Evolutionary conservation across 257 asterid genomes (phyloP), one percentile per base, ranked within the genome.

Genomic region (Marsdenia floribunda): DNA sequence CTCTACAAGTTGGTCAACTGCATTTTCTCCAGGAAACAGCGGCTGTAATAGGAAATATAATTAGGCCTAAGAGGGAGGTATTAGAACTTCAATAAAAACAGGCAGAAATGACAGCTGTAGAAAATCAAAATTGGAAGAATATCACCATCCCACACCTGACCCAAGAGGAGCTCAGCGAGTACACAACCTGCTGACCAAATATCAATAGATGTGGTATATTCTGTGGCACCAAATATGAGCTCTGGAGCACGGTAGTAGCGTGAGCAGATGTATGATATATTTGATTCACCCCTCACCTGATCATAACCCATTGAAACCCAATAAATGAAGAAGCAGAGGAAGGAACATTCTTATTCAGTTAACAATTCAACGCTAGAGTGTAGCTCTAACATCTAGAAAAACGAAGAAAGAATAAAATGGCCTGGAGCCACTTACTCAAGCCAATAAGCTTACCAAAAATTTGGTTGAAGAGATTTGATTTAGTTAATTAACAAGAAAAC

Each of bases 161-260:
- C 98, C 86, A 92, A 67, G 73, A 92, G 96, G 57, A 90, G 94
- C 88, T 92, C 98, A 69, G 98, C 97, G 64, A 92, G 93, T 78
- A 90, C 98, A 78, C 97, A 92, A 3, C 98, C 97, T 46, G 93
- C 98, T 46, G 97, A 92, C 98, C 97, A 92, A 76, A 92, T 92
- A 82, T 92, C 97, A 87, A 92, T 89, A 50, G 96, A 82, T 5
- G 89, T 81, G 37, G 93, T 82, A 77, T 93, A 93, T 69, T 93
- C 97, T 66, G 91, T 90, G 37, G 98, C 98, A 71, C 98, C 98
- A 76, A 93, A 90, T 82, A 93, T 90, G 66, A 93, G 91, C 83
- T 93, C 98, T 40, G 97, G 98, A 47, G 98, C 97, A 18, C 98
- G 88, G 85, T 93, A 93, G 80, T 93, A 93, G 44, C 98, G 94